Conservation (phyloP, 1,139 yeast species). For the Schizosaccharomyces versatilis region DNA sequence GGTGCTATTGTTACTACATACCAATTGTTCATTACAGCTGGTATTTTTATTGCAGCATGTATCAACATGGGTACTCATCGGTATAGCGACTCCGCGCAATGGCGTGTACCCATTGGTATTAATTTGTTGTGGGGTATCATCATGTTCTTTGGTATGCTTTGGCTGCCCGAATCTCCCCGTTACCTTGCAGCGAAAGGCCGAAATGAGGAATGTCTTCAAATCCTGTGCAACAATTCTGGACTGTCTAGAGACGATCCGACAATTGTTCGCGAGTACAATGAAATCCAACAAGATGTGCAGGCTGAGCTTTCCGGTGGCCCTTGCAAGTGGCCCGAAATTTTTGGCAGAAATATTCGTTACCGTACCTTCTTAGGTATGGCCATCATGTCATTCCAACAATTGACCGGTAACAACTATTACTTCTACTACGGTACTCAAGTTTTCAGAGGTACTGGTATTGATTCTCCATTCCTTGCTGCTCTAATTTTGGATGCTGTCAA, state of each 20-base stretch:
- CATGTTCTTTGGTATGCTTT: slow-evolving; percentile 46
- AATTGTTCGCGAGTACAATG: slow-evolving; percentile 36
- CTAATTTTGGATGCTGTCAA: slow-evolving; percentile 61
- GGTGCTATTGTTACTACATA: slow-evolving; percentile 82
- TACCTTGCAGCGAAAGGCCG: slow-evolving; percentile 50
- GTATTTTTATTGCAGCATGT: slow-evolving; percentile 63
- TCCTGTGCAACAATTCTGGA: slow-evolving; percentile 59
- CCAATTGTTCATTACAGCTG: slow-evolving; percentile 43
- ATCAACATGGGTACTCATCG: slow-evolving; percentile 83
- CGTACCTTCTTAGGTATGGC: slow-evolving; percentile 78
- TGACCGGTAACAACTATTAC: slow-evolving; percentile 62
- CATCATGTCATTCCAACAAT: slow-evolving; percentile 76
- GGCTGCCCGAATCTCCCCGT: slow-evolving; percentile 31
- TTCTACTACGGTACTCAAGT: slow-evolving; percentile 45
- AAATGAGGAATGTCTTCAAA: slow-evolving; percentile 70
- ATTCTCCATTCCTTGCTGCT: slow-evolving; percentile 44
- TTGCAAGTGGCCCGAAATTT: slow-evolving; percentile 38
- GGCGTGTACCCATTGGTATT: slow-evolving; percentile 60
- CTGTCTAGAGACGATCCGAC: slow-evolving; percentile 30
- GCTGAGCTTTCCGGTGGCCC: slow-evolving; percentile 29
- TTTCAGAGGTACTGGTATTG: slow-evolving; percentile 30
- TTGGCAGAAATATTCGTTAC: slow-evolving; percentile 46
- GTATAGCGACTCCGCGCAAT: slow-evolving; percentile 31
- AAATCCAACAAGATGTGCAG: slow-evolving; percentile 71
- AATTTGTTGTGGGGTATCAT: slow-evolving; percentile 58